Base-by-base conservation (phyloP, 495 filamentous ascomycete species). In the Rhizodiscina lignyota region DNA sequence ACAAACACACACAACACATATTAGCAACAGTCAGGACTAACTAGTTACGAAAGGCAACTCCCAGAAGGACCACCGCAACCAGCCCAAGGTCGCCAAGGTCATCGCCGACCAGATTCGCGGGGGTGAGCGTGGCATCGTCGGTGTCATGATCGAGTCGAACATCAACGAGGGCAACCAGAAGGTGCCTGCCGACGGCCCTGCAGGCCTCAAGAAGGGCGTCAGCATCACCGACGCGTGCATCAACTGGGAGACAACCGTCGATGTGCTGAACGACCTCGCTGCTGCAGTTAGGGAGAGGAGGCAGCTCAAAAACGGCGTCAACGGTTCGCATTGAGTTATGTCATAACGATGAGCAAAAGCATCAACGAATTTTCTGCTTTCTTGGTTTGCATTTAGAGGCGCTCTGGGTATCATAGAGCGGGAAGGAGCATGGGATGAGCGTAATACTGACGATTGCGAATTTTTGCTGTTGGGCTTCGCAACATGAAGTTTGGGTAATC, bases 171-270 rank as follows among this genome's bases (percentile, higher is more conserved):
- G 89, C 50, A 68, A 79, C 64, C 89, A 97, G 59, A 93, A 94
- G 59, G 82, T 94, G 6, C 84, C 89, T 2, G 48, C 74, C 13
- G 86, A 84, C 52, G 87, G 87, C 16, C 79, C 77, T 6, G 55
- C 69, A 0, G 79, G 59, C 20, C 63, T 97, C 26, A 80, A 83
- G 63, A 84, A 83, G 63, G 89, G 89, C 49, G 83, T 97, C 44
- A 84, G 77, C 56, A 96, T 97, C 56, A 97, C 89, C 1, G 89
- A 97, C 55, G 89, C 91, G 30, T 97, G 89, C 60, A 92, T 97
- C 47, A 66, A 84, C 63, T 97, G 89, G 89, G 79, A 91, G 27
- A 65, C 61, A 24, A 97, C 89, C 0, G 77, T 92, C 32, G 63
- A 72, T 3, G 79, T 89, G 1, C 67, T 97, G n/a, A 76, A 91